phyloP scores from a whole-genome alignment of 768 basidiomycete species.

The Gloeophyllum trabeum region DNA sequence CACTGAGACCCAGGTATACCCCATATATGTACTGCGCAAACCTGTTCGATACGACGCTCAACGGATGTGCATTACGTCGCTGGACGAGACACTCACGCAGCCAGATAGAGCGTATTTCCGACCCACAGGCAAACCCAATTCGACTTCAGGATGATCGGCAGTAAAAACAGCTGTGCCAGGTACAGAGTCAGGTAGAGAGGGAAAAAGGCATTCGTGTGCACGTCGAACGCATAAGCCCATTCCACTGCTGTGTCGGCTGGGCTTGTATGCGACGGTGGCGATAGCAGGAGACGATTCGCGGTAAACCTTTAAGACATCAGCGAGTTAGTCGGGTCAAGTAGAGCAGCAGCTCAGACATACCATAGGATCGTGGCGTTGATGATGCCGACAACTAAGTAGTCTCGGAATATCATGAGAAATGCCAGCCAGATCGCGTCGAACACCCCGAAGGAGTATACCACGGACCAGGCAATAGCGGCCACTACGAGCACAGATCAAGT shows the following conservation, averaged over 20 bases:
- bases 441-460: constrained; percentile 62
- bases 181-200: constrained; percentile 87
- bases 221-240: constrained; percentile 95
- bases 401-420: constrained; percentile 76
- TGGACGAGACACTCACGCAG: constrained; percentile 42
- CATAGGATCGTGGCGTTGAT: constrained; percentile 67
- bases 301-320: constrained; percentile 35
- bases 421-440: constrained; percentile 51
- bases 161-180: constrained; percentile 76
- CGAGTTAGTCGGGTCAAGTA: constrained; percentile 6
- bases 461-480: constrained; percentile 75
- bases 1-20: constrained; percentile 77
- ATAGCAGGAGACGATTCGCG: constrained; percentile 60
- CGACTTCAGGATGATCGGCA: constrained; percentile 70
- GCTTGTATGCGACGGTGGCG: constrained; percentile 62
- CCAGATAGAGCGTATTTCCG: constrained; percentile 86
- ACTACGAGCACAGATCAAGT: constrained; percentile 30
- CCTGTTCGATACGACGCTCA: constrained; percentile 27
- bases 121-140: constrained; percentile 94
- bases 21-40: constrained; percentile 90
- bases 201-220: constrained; percentile 96
- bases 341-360: constrained; percentile 24
- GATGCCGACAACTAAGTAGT: constrained; percentile 76
- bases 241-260: constrained; percentile 66
- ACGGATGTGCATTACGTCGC: background rate